Evolutionary conservation across 192 early-diverging fungal species (phyloP), one percentile per base, ranked within the genome.

Genomic region (Entophlyctis helioformis): DNA sequence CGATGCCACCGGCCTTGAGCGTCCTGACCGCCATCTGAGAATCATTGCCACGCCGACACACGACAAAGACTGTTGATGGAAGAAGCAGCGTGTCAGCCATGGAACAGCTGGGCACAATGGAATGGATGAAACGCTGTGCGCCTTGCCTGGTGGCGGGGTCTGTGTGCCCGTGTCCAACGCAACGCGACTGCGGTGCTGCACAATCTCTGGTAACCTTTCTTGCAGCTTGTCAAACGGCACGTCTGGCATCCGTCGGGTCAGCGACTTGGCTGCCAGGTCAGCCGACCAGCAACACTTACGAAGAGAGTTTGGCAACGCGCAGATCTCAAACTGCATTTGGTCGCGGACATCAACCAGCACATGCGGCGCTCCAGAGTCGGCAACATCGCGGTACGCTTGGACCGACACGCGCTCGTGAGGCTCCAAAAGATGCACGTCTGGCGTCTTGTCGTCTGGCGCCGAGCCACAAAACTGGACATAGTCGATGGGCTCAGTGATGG

Each of bases 401-500:
- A 37, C 31, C n/a, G 75, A 61, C 10, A 76, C 51, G n/a, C 74
- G 61, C 38, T 73, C 57, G 12, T 41, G 19, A 1, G 56, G 59
- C 28, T 48, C 59, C 15, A 70, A 35, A 31, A 74, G 32, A 1
- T 69, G 47, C 16, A 43, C 32, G 25, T 34, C 19, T n/a, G 16
- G 56, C 11, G 79, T 79, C 56, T 86, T 84, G 60, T 93, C 88
- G 23, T 68, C 71, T 1, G 84, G 76, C n/a, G 66, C 72, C 6
- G 76, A 54, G 15, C 86, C 85, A 64, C 95, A 98, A 42, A 94
- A 95, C 16, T 82, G 76, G 16, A 82, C 83, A 64, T 98, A 98
- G 49, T 98, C 89, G n/a, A 84, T 82, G 15, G 92, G 64, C 50
- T 79, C 53, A 0, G 67, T 84, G 21, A 96, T 76, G 0, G 78